Base-by-base conservation (phyloP, 345 rosid genomes). In the Erodium maritimum region DNA sequence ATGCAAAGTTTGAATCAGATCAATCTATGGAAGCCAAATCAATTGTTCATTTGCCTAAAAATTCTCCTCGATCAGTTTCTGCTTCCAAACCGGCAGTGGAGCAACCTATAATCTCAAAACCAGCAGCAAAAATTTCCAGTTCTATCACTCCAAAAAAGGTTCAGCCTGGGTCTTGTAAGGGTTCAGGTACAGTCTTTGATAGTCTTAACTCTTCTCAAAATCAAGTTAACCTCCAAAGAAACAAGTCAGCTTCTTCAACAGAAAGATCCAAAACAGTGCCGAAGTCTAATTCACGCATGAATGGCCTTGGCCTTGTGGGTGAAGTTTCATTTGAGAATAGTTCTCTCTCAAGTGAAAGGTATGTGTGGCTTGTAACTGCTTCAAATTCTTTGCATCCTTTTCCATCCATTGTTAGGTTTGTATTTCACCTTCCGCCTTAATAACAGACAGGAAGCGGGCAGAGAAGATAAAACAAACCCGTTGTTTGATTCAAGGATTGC, bases 221-320 rank as follows among this genome's bases (percentile, higher is more conserved):
- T 80, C 79, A 74, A 46, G 54, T 57, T 62, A 34, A 62, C 23
- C 69, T 70, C 22, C 85, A 79, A 74, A 87, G 69, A 76, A 69
- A 56, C 63, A 75, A 61, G 70, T 54, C 75, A 52, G 67, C 64
- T 65, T 55, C 77, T 33, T 74, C 79, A 65, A 82, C 73, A 56
- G 96, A 81, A 57, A 77, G 75, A 56, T 68, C 64, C 23, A 80
- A 77, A 67, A 65, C 62, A 65, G 62, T 74, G 56, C 83, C 84
- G 21, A 85, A 77, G 71, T 70, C 72, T 63, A 70, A 59, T 60
- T 60, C 71, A 37, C 65, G 65, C 63, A 58, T 67, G 19, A 75
- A 73, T 37, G 80, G 76, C 52, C 53, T 56, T 53, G 61, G 70
- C 58, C 63, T 71, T 69, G 58, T 67, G 46, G 48, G 48, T 8